phyloP scores from a whole-genome alignment of 2,329 filamentous ascomycete species.

The Neodidymelliopsis sp. region DNA sequence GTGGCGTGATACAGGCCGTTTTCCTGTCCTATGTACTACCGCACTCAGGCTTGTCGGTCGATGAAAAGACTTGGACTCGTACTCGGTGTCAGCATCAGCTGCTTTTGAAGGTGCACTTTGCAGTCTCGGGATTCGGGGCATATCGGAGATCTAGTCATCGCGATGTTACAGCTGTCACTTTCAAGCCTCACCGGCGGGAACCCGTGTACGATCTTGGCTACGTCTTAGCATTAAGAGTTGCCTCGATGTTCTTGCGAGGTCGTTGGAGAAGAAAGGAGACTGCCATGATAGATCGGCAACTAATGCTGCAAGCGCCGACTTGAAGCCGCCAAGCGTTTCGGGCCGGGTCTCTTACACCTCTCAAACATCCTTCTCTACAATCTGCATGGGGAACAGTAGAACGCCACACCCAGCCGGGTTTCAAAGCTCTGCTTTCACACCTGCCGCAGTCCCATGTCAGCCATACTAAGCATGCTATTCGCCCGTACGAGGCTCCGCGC shows the following conservation, averaged over 20 bases:
- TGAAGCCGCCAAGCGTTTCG: constrained; percentile 34
- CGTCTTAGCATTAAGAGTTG: constrained; percentile 5
- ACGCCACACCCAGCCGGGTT: constrained; percentile 39
- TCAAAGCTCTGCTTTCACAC: constrained; percentile 31
- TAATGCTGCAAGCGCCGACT: constrained; percentile 26
- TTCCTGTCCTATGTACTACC: neutral
- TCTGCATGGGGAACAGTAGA: constrained; percentile 29
- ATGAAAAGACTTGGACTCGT: neutral
- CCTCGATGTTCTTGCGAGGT: constrained; percentile 4
- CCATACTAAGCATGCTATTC: constrained; percentile 32
- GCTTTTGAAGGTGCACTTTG: constrained; percentile 3
- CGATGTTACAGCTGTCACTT: constrained; percentile 28
- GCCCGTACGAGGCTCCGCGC: constrained; percentile 21
- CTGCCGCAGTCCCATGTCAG: constrained; percentile 23
- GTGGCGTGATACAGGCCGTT: neutral
- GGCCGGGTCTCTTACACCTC: constrained; percentile 32
- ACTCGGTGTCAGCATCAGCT: constrained; percentile 1
- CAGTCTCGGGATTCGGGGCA: constrained; percentile 12
- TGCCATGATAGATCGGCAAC: constrained; percentile 4
- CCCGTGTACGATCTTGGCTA: constrained; percentile 12
- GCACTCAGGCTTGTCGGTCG: neutral
- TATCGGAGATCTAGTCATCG: constrained; percentile 11
- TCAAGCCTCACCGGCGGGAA: constrained; percentile 17
- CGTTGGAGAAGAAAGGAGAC: constrained; percentile 8
- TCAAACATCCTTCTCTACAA: constrained; percentile 37